Conservation (phyloP, 2,329 filamentous ascomycete species). For the Fusarium subtropicale region DNA sequence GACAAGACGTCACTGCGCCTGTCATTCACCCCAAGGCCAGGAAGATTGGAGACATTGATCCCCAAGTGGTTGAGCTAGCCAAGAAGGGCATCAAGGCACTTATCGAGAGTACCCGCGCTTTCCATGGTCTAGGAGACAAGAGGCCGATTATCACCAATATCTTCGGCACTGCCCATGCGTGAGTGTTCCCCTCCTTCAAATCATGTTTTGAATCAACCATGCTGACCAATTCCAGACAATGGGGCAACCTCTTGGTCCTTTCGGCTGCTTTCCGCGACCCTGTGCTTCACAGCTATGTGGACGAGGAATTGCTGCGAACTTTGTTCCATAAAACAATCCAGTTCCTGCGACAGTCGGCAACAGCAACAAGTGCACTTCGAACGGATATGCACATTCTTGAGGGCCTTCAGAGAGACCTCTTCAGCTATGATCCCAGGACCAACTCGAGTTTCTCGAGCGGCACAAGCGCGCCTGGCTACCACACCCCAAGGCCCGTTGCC, state of each 20-base stretch:
- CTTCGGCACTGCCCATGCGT: slow-evolving; percentile 96
- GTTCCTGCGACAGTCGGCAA: slow-evolving; percentile 77
- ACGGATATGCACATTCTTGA: slow-evolving; percentile 81
- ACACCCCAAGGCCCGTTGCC: slow-evolving; percentile 41
- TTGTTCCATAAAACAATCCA: slow-evolving; percentile 79
- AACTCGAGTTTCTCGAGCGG: slow-evolving; percentile 60
- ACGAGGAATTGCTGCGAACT: slow-evolving; percentile 63
- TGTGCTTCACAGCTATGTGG: slow-evolving; percentile 68
- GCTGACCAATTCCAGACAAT: slow-evolving; percentile 74
- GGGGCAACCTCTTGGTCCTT: slow-evolving; percentile 93
- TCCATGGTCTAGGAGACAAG: slow-evolving; percentile 71
- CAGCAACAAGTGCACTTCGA: slow-evolving; percentile 79
- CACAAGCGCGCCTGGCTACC: slow-evolving; percentile 47
- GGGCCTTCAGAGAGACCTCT: slow-evolving; percentile 62
- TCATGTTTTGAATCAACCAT: background rate
- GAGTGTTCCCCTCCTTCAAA: slow-evolving; percentile 65
- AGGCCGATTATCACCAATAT: slow-evolving; percentile 93
- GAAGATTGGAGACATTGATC: slow-evolving; percentile 55
- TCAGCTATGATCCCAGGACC: slow-evolving; percentile 48
- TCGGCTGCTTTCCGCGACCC: slow-evolving; percentile 81
- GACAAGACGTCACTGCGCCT: slow-evolving; percentile 53
- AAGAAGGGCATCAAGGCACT: slow-evolving; percentile 76
- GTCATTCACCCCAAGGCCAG: slow-evolving; percentile 54
- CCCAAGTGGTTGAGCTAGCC: slow-evolving; percentile 66
- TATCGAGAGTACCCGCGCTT: slow-evolving; percentile 86